phyloP scores from a whole-genome alignment of 768 basidiomycete genomes.

The Calocybe gangraenosa region DNA sequence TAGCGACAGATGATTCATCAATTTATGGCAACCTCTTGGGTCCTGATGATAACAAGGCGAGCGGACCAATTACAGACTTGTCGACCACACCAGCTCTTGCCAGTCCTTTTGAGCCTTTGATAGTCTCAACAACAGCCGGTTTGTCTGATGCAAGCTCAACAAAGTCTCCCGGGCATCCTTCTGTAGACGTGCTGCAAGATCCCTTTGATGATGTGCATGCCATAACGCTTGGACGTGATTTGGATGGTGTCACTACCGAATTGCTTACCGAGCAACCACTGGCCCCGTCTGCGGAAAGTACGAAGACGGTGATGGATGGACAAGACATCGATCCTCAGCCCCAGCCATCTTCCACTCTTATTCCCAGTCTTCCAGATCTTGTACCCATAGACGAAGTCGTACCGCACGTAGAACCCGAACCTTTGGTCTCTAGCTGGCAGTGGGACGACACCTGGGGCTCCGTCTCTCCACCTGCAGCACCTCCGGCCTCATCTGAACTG shows the following conservation, averaged over 20 bases:
- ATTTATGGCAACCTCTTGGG: background rate
- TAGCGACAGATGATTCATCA: background rate
- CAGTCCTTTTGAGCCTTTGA: too few species aligned
- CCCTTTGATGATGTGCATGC: slow-evolving; percentile 14
- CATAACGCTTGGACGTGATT: background rate
- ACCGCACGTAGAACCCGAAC: background rate
- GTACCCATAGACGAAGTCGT: background rate
- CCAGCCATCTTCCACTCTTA: background rate
- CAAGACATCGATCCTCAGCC: background rate
- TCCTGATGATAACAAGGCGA: slow-evolving; percentile 8
- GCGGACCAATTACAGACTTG: too few species aligned
- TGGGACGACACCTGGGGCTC: slow-evolving; percentile 14
- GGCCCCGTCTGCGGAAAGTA: background rate
- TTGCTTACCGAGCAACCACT: background rate
- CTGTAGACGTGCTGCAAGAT: slow-evolving; percentile 1
- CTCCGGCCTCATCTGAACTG: background rate
- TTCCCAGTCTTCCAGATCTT: background rate
- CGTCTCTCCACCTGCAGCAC: background rate
- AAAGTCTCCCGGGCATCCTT: background rate
- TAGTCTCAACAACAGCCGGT: background rate
- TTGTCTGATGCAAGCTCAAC: background rate
- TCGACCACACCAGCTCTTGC: too few species aligned
- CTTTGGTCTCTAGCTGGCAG: slow-evolving; percentile 5
- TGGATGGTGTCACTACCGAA: background rate
- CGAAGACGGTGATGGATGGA: background rate